Base-by-base conservation (phyloP, 176 grass and related monocot species). In the Eremochloa ophiuroides region DNA sequence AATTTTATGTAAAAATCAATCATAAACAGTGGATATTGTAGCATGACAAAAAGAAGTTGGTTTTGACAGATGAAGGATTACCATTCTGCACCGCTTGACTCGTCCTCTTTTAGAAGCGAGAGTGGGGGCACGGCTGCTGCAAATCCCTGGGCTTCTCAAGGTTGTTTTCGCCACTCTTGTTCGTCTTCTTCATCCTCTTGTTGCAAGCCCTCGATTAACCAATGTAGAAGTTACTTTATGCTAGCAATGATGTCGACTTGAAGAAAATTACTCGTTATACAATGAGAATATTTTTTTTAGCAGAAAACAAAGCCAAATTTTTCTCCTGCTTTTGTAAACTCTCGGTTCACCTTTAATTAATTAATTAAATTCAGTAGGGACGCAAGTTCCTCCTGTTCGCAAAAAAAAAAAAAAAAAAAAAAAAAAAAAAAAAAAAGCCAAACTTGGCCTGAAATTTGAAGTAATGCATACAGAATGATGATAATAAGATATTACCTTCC, bases 121-220 rank as follows among this genome's bases (percentile, higher is more conserved):
- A 39, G 40, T 14, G 43, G 27, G 12, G 81, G 75, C 18, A 67
- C 73, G 0, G 77, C 80, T 53, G 82, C 86, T 17, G 48, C 85
- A 34, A 97, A 91, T 76, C 68, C 80, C 17, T 94, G 95, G 95
- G 85, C 85, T 62, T 98, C 92, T 44, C 92, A 94, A 93, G 95
- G 83, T 93, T 72, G 23, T 26, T 38, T 58, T 87, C 55, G 23
- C 10, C 11, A 6, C 12, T 62, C 27, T n/a, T 10, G 50, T 8
- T 25, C 10, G 74, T 53, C 73, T 69, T 25, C 1, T 6, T 10
- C 15, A 85, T 75, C 25, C 25, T 46, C 55, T 33, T 33, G 10
- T 22, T 47, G 18, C 2, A 4, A 34, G 47, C 17, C n/a, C 11
- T 29, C 1, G 28, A 60, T 8, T 6, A 10, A 61, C 27, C 23